Evolutionary conservation across 2,329 filamentous ascomycete species (phyloP).

Genomic region (Ceratocystiopsis brevicomis): DNA sequence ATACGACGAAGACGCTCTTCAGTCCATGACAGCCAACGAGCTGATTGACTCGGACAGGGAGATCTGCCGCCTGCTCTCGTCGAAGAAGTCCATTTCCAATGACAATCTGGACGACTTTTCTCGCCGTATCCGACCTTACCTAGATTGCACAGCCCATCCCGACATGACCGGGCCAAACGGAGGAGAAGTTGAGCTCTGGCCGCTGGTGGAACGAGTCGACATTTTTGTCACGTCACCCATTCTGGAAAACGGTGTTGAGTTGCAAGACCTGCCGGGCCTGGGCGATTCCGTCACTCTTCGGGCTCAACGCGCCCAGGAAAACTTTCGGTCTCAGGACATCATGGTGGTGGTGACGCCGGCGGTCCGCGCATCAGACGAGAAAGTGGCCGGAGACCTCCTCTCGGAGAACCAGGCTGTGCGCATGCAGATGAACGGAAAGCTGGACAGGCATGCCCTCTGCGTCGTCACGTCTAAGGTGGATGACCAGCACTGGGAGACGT

Average conservation of each 20-base stretch:
- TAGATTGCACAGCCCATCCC: conserved; percentile 2
- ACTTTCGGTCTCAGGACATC: conserved; percentile 10
- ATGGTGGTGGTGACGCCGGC: conserved; percentile 13
- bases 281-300: conserved; percentile 20
- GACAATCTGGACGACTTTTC: background rate
- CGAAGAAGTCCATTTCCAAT: background rate
- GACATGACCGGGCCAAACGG: background rate
- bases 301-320: conserved; percentile 9
- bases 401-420: conserved; percentile 11
- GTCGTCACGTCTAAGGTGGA: conserved; percentile 16
- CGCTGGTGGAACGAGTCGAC: conserved; percentile 17
- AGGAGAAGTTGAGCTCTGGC: conserved; percentile 14
- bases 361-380: conserved; percentile 13
- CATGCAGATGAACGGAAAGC: conserved; percentile 14
- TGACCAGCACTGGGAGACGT: conserved; percentile 9
- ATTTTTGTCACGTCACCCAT: conserved; percentile 26
- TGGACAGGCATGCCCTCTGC: conserved; percentile 10
- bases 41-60: background rate
- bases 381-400: conserved; percentile 10
- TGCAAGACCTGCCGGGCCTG: conserved; percentile 35
- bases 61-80: background rate
- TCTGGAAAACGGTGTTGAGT: conserved; percentile 26
- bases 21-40: background rate
- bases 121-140: conserved; percentile 1
- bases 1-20: background rate